phyloP scores from a whole-genome alignment of 371 early-diverging fungal species.

The Apophysomyces ossiformis region DNA sequence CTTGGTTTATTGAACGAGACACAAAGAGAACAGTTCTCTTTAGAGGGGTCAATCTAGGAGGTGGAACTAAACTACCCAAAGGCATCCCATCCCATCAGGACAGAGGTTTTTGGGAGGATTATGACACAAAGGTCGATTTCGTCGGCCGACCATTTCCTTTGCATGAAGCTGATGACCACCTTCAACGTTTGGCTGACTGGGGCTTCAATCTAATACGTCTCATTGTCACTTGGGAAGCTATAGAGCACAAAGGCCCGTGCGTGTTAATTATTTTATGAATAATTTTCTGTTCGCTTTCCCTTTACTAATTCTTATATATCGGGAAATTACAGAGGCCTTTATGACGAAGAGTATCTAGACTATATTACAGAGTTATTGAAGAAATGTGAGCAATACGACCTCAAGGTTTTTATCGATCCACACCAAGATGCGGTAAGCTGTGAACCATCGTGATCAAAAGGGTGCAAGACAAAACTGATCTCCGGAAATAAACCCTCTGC shows the following conservation, averaged over 20 bases:
- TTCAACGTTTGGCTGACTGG: slow-evolving; percentile 71
- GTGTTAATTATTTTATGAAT: slow-evolving; percentile 21
- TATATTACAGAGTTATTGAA: slow-evolving; percentile 71
- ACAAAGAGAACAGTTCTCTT: slow-evolving; percentile 60
- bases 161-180: slow-evolving; percentile 84
- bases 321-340: slow-evolving; percentile 64
- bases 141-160: slow-evolving; percentile 82
- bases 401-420: slow-evolving; percentile 84
- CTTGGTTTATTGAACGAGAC: slow-evolving; percentile 64
- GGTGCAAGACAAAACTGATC: too few relatives aligned
- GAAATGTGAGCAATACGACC: slow-evolving; percentile 66
- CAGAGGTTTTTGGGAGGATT: slow-evolving; percentile 59
- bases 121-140: slow-evolving; percentile 61
- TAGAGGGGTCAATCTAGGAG: slow-evolving; percentile 71
- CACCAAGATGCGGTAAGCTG: slow-evolving; percentile 74
- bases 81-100: slow-evolving; percentile 52
- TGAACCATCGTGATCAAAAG: not conserved
- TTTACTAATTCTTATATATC: not conserved
- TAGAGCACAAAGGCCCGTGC: slow-evolving; percentile 82
- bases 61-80: slow-evolving; percentile 65
- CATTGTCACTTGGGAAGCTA: slow-evolving; percentile 85
- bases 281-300: not conserved
- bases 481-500: not conserved
- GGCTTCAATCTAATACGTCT: slow-evolving; percentile 84
- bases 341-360: slow-evolving; percentile 83